These are phyloP conservation scores for Sordaria brevicollis DNA, from an alignment of 495 filamentous ascomycete genomes.

Conservation along the genomic window DNA sequence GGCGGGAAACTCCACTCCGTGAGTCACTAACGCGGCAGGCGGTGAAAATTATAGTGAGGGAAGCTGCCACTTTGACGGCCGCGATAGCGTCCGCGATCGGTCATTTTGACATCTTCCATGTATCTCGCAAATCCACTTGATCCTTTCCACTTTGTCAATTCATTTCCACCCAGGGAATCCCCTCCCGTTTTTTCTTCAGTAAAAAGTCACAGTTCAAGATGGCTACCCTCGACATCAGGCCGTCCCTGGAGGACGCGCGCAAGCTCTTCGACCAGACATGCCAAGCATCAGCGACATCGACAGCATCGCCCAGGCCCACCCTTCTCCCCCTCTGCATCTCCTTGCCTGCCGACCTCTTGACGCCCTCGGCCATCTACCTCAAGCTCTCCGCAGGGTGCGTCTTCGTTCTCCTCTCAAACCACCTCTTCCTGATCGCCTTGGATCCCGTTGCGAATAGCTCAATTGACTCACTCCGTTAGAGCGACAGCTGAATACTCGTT, in stretches of 20 bases:
- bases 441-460: neutral
- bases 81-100: neutral
- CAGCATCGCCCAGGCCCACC: slow-evolving; percentile 41
- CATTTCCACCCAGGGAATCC: neutral
- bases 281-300: slow-evolving; percentile 1
- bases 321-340: slow-evolving; percentile 77
- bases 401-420: neutral
- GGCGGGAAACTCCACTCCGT: neutral
- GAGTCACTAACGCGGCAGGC: neutral
- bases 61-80: neutral
- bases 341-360: slow-evolving; percentile 83
- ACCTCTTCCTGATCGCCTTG: neutral
- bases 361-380: slow-evolving; percentile 82
- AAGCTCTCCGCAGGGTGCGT: slow-evolving; percentile 48
- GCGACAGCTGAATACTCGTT: slow-evolving; percentile 69
- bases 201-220: neutral
- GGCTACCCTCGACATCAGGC: slow-evolving; percentile 19
- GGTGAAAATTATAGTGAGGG: neutral
- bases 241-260: slow-evolving; percentile 15
- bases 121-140: neutral
- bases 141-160: neutral
- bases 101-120: neutral
- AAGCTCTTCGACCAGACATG: slow-evolving; percentile 16
- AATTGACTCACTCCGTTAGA: slow-evolving; percentile 25
- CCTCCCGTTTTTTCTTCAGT: neutral